Evolutionary conservation across 345 rosid species (phyloP).

Genomic region (Citrus glauca): DNA sequence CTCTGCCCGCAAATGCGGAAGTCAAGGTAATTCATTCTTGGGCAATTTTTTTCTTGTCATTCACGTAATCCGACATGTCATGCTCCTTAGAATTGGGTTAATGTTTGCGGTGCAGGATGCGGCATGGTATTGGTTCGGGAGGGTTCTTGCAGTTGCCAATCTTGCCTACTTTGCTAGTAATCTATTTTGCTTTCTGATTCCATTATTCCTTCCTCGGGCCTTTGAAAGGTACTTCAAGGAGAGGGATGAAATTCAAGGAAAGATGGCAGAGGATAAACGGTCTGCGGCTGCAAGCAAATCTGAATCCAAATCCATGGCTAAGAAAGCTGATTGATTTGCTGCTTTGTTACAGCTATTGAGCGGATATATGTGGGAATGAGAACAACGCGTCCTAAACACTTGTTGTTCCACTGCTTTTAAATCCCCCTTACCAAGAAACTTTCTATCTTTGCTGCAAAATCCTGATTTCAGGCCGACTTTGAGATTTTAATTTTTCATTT

Average conservation of each 20-base stretch:
- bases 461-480: neutral
- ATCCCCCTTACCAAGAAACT: too few species aligned
- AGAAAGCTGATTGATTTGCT: slow-evolving; percentile 48
- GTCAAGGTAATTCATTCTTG: slow-evolving; percentile 36
- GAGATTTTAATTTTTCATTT: neutral
- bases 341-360: neutral
- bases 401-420: too few species aligned
- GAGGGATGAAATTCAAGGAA: slow-evolving; percentile 47
- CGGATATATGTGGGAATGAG: too few species aligned
- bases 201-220: slow-evolving; percentile 74
- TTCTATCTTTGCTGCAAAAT: too few species aligned
- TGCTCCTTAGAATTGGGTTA: neutral
- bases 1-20: slow-evolving; percentile 46
- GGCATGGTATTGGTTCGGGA: slow-evolving; percentile 85
- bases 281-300: slow-evolving; percentile 26
- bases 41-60: neutral
- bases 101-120: slow-evolving; percentile 30
- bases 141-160: slow-evolving; percentile 55
- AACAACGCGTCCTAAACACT: too few species aligned
- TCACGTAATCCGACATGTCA: neutral
- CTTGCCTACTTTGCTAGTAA: slow-evolving; percentile 61
- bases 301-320: slow-evolving; percentile 16
- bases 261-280: slow-evolving; percentile 54
- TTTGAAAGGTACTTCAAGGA: slow-evolving; percentile 67
- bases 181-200: slow-evolving; percentile 75